Base-by-base conservation (phyloP, 805 yeast species). In the Naumovozyma baii region DNA sequence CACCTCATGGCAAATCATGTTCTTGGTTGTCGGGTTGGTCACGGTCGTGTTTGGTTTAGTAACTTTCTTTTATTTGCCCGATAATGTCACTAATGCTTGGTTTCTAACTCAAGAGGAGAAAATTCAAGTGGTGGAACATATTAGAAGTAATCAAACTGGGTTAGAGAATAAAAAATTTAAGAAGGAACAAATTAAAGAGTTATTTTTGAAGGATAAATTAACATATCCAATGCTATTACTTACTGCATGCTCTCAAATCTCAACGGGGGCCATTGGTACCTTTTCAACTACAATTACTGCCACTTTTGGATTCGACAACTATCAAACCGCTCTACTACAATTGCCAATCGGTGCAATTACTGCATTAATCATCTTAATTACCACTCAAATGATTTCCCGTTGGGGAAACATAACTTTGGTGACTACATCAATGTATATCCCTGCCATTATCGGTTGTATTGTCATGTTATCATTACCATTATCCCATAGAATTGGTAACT, bases 1-100 rank as follows among this genome's bases (percentile, higher is more conserved):
- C 40, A 54, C 65, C 18, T 69, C 78, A n/a, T 77, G 82, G 82
- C 79, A 74, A 55, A 73, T 76, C 35, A 68, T 76, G 59, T 77
- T 74, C 53, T 50, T 76, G 14, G 68, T 73, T 3, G 70, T 76
- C 51, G 83, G 83, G 7, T 36, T 72, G 2, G 50, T 74, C 13
- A 77, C 82, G 3, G 56, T 73, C 2, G 34, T 59, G 2, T 74
- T 73, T 54, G 82, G 82, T 4, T 31, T 70, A 1, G 29, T 62
- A 1, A 66, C 72, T 8, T 59, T 62, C 33, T 49, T 71, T 18
- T 51, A 62, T 20, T 57, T 76, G 33, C 83, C 83, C 1, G 71
- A 74, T 48, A 74, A 69, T 46, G 78, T 52, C 31, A 57, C 62
- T 3, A 55, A 51, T 35, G 63, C 63, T 5, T 59, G 62, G 62